A percentile compares a stretch with the other conserved stretches of the same genome.
These are phyloP conservation scores for Athelia sp. DNA, from an alignment of 1,284 basidiomycete species.

Conservation along the genomic window DNA sequence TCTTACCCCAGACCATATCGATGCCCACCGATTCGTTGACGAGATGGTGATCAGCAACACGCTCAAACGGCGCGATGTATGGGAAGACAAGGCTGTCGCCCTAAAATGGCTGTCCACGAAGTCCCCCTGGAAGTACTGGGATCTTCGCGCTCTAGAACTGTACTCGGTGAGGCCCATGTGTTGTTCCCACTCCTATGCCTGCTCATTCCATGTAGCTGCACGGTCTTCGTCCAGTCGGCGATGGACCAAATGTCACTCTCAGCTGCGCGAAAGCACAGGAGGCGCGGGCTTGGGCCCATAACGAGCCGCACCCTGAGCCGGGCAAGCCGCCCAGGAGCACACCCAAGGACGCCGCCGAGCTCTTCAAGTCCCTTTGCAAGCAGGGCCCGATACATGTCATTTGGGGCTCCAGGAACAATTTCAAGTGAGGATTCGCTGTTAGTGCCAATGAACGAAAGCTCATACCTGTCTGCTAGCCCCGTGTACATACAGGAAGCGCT, in stretches of 20 bases:
- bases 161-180: slow-evolving; percentile 25
- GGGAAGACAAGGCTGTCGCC: slow-evolving; percentile 30
- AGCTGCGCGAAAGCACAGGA: slow-evolving; percentile 38
- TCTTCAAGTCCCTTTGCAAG: slow-evolving; percentile 26
- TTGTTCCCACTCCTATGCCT: background rate
- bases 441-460: too few relatives aligned
- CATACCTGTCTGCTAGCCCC: slow-evolving; percentile 22
- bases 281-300: slow-evolving; percentile 35
- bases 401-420: slow-evolving; percentile 30
- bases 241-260: slow-evolving; percentile 22
- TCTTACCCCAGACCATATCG: slow-evolving; percentile 15
- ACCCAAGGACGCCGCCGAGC: slow-evolving; percentile 27
- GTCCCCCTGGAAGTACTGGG: slow-evolving; percentile 39
- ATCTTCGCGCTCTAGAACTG: slow-evolving; percentile 26
- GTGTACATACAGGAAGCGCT: slow-evolving; percentile 36
- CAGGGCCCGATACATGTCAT: slow-evolving; percentile 35
- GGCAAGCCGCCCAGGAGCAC: too few relatives aligned
- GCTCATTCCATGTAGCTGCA: slow-evolving; percentile 11
- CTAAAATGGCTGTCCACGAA: slow-evolving; percentile 31
- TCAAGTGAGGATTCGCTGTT: slow-evolving; percentile 27
- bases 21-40: slow-evolving; percentile 30
- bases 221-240: slow-evolving; percentile 22
- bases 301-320: slow-evolving; percentile 24
- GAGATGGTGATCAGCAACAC: slow-evolving; percentile 31
- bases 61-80: slow-evolving; percentile 28